phyloP scores from a whole-genome alignment of 225 moss, liverwort and hornwort species.

The Marchantia paleacea region DNA sequence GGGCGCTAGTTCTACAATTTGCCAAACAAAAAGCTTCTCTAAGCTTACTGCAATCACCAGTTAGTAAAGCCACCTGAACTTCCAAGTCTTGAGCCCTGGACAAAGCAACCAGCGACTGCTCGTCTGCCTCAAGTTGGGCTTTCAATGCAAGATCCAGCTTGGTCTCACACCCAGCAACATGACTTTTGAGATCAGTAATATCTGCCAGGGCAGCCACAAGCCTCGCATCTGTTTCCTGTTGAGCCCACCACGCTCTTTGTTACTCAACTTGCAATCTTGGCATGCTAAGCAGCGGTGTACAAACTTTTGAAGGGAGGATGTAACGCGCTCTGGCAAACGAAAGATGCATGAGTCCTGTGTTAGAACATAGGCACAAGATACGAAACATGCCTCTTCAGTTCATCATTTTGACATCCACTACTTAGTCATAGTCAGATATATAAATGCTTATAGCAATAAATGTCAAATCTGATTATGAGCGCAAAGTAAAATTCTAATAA shows the following conservation, averaged over 20 bases:
- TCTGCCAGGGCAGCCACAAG: conserved; percentile 53
- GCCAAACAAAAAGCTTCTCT: conserved; percentile 30
- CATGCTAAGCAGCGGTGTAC: conserved; percentile 66
- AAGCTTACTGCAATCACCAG: conserved; percentile 34
- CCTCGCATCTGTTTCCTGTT: conserved; percentile 66
- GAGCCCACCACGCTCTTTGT: conserved; percentile 69
- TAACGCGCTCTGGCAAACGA: conserved; percentile 69
- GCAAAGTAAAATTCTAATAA: background rate
- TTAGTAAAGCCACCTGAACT: conserved; percentile 33
- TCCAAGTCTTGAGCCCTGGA: conserved; percentile 37
- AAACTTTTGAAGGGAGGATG: conserved; percentile 66
- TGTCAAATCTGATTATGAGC: background rate
- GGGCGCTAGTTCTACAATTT: conserved; percentile 20
- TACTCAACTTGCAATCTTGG: conserved; percentile 64
- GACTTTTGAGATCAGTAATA: conserved; percentile 34
- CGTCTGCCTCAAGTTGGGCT: conserved; percentile 36
- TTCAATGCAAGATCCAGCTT: conserved; percentile 45
- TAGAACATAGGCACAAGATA: conserved; percentile 39
- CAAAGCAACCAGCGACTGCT: conserved; percentile 34
- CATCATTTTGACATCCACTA: background rate
- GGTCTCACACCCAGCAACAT: conserved; percentile 39
- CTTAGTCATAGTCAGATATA: background rate
- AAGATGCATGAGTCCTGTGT: conserved; percentile 53
- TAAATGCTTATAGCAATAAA: background rate
- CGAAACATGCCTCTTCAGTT: conserved; percentile 8